These are phyloP conservation scores for Mollisiaceae sp. DNA, from an alignment of 2,329 filamentous ascomycete species.

Conservation along the genomic window DNA sequence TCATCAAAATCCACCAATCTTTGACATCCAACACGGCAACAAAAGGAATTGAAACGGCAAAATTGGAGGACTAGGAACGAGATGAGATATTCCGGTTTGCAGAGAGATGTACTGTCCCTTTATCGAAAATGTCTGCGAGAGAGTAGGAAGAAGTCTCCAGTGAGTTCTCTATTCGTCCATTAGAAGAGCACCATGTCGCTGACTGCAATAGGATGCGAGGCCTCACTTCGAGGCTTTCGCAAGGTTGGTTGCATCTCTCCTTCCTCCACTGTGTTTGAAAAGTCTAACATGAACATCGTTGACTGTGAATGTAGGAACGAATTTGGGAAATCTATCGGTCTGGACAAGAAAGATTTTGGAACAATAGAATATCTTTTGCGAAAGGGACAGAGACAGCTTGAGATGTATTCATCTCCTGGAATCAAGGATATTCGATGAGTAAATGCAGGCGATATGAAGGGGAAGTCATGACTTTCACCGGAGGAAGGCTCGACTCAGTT, in stretches of 20 bases:
- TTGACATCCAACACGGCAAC: conserved; percentile 16
- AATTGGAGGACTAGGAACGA: neutral
- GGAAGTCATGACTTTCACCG: neutral
- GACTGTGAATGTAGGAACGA: conserved; percentile 60
- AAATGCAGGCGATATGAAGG: neutral
- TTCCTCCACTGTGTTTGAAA: neutral
- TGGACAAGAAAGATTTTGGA: conserved; percentile 72
- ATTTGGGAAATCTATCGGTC: conserved; percentile 67
- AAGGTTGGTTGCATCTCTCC: conserved; percentile 52
- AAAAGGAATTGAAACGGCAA: neutral
- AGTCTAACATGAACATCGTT: neutral
- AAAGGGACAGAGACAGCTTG: conserved; percentile 69
- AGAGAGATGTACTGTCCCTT: conserved; percentile 83
- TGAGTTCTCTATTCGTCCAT: conserved; percentile 47
- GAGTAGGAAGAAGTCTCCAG: conserved; percentile 78
- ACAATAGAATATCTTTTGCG: conserved; percentile 72
- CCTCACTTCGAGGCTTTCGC: conserved; percentile 68
- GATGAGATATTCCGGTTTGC: conserved; percentile 79
- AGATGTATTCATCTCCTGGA: conserved; percentile 67
- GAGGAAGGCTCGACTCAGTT: conserved; percentile 27
- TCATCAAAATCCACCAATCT: conserved; percentile 31
- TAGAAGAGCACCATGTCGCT: conserved; percentile 17
- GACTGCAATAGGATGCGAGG: conserved; percentile 54
- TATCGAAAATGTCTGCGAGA: conserved; percentile 87
- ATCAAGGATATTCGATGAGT: conserved; percentile 62